Evolutionary conservation across 2,329 filamentous ascomycete species (phyloP).

Genomic region (Fulvia fulva): DNA sequence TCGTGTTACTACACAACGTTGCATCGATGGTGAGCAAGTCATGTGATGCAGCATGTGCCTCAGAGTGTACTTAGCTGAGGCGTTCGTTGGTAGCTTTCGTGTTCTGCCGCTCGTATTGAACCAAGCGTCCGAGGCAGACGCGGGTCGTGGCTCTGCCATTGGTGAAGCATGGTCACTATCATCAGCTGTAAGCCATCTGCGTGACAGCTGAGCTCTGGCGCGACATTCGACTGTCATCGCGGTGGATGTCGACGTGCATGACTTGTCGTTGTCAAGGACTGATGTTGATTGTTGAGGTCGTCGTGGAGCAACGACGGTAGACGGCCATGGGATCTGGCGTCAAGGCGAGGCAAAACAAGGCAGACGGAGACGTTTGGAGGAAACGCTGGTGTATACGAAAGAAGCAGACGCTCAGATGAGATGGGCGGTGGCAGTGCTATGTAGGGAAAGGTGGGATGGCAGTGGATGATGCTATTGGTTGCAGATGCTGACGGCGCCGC

Average conservation of each 20-base stretch:
- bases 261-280: neutral
- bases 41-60: neutral
- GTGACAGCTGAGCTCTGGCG: neutral
- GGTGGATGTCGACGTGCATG: neutral
- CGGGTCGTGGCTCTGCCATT: neutral
- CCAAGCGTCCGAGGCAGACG: neutral
- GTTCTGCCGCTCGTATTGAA: neutral
- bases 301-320: neutral
- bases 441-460: neutral
- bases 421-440: neutral
- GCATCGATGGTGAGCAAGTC: neutral
- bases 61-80: neutral
- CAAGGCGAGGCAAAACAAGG: neutral
- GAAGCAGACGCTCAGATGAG: neutral
- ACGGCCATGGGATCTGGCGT: neutral
- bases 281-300: neutral
- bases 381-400: neutral
- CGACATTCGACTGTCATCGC: neutral
- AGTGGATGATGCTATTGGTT: neutral
- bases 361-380: neutral
- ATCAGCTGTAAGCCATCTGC: neutral
- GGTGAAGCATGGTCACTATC: neutral
- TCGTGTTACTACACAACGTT: neutral
- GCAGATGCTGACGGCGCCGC: neutral
- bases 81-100: neutral